Conservation (phyloP, 148 eudicot genomes). For the Polygonum aviculare region DNA sequence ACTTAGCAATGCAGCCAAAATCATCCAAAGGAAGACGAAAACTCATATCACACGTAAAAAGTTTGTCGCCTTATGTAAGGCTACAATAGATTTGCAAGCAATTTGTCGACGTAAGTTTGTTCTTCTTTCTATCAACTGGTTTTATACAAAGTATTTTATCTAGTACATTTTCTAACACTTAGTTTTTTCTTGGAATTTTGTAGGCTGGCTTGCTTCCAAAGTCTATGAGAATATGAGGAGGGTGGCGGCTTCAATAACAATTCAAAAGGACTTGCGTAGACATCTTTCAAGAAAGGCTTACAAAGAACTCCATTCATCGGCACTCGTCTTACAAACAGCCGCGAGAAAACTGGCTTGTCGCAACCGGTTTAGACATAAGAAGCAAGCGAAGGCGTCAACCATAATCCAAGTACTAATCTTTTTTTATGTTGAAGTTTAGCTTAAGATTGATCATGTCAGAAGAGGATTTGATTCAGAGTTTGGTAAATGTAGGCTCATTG, state of each 20-base stretch:
- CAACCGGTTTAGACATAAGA: slow-evolving; percentile 55
- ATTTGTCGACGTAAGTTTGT: slow-evolving; percentile 47
- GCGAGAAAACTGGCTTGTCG: slow-evolving; percentile 62
- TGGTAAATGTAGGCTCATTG: slow-evolving; percentile 54
- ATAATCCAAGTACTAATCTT: slow-evolving; percentile 47
- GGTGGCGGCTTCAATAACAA: slow-evolving; percentile 67
- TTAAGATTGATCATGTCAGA: background rate
- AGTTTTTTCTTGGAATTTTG: slow-evolving; percentile 9
- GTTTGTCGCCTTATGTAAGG: slow-evolving; percentile 47
- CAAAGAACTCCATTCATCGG: slow-evolving; percentile 35
- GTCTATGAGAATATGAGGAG: slow-evolving; percentile 46
- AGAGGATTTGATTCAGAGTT: slow-evolving; percentile 11
- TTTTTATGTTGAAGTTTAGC: background rate
- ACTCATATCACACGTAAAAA: slow-evolving; percentile 53
- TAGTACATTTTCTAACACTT: background rate
- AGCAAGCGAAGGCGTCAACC: slow-evolving; percentile 54
- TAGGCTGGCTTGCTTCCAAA: slow-evolving; percentile 70
- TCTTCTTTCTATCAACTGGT: background rate
- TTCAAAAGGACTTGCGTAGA: slow-evolving; percentile 67
- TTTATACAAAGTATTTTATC: background rate
- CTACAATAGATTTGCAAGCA: slow-evolving; percentile 57
- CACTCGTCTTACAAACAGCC: slow-evolving; percentile 60
- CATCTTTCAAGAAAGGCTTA: slow-evolving; percentile 55
- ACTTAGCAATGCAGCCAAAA: slow-evolving; percentile 66
- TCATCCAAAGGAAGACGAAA: slow-evolving; percentile 63